phyloP scores from a whole-genome alignment of 164 flowering plant species.

The Stephania cephalantha region DNA sequence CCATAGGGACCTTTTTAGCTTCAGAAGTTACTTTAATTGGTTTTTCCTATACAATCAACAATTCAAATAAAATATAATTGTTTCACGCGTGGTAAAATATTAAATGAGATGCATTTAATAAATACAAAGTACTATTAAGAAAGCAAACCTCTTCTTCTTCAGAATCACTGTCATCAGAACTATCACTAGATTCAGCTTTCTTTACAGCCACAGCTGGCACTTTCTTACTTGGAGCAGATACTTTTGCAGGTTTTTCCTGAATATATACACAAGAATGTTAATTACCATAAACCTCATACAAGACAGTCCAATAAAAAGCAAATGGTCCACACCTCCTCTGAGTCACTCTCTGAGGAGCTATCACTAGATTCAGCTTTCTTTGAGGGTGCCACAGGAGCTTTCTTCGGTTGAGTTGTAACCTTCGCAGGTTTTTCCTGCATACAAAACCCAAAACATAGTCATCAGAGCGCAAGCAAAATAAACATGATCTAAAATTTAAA shows the following conservation, averaged over 20 bases:
- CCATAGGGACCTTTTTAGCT: too few species aligned
- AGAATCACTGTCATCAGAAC: constrained; percentile 24
- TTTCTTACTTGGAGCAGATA: constrained; percentile 4
- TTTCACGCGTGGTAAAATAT: background rate
- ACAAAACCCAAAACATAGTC: background rate
- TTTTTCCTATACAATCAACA: too few species aligned
- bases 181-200: constrained; percentile 26
- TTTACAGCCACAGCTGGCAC: constrained; percentile 14
- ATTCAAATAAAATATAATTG: background rate
- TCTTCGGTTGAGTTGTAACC: background rate
- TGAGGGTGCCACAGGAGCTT: background rate
- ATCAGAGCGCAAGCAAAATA: background rate
- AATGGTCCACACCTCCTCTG: background rate
- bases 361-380: background rate
- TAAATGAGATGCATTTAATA: too few species aligned
- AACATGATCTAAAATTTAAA: background rate
- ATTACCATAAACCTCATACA: background rate
- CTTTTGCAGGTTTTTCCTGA: constrained; percentile 17
- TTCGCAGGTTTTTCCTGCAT: background rate
- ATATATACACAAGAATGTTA: background rate
- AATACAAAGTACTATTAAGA: background rate
- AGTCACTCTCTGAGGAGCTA: background rate
- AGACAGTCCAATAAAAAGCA: background rate
- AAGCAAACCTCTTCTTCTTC: constrained; percentile 18
- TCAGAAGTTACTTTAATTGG: too few species aligned